These are phyloP conservation scores for Bipolaris zeicola DNA, from an alignment of 2,329 filamentous ascomycete genomes.

Conservation along the genomic window DNA sequence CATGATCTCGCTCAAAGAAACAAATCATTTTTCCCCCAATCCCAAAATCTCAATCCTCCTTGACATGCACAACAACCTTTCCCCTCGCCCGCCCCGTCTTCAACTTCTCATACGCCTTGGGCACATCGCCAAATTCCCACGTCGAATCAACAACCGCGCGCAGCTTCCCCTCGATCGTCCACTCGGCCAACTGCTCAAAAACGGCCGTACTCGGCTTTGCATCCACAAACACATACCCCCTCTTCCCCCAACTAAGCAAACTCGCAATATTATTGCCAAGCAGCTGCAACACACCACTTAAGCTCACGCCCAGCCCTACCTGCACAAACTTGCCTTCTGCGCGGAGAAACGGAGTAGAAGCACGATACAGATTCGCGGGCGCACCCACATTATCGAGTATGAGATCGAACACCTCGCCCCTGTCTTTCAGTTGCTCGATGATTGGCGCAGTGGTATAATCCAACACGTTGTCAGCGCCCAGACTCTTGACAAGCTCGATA, in stretches of 20 bases:
- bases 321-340: conserved; percentile 13
- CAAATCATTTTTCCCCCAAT: no score
- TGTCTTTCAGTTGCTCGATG: conserved; percentile 51
- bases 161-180: conserved; percentile 63
- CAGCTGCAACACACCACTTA: background rate
- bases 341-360: conserved; percentile 9
- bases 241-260: background rate
- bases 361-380: conserved; percentile 28
- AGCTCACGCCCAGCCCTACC: conserved; percentile 1
- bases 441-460: conserved; percentile 61
- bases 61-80: conserved; percentile 57
- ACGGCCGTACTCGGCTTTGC: conserved; percentile 34
- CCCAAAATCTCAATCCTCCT: background rate
- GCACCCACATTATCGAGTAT: conserved; percentile 62
- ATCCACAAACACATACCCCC: conserved; percentile 10
- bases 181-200: conserved; percentile 54
- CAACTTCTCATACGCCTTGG: conserved; percentile 61
- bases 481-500: conserved; percentile 56
- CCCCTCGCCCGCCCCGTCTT: conserved; percentile 60
- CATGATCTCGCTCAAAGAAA: background rate
- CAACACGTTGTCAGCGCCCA: conserved; percentile 66
- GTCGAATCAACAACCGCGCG: conserved; percentile 60
- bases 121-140: conserved; percentile 59
- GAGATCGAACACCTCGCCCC: conserved; percentile 56
- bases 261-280: conserved; percentile 2